A percentile compares a stretch with the other conserved stretches of the same genome.
These are phyloP conservation scores for Aureobasidium leucospermi DNA, from an alignment of 2,329 filamentous ascomycete species.

Conservation along the genomic window DNA sequence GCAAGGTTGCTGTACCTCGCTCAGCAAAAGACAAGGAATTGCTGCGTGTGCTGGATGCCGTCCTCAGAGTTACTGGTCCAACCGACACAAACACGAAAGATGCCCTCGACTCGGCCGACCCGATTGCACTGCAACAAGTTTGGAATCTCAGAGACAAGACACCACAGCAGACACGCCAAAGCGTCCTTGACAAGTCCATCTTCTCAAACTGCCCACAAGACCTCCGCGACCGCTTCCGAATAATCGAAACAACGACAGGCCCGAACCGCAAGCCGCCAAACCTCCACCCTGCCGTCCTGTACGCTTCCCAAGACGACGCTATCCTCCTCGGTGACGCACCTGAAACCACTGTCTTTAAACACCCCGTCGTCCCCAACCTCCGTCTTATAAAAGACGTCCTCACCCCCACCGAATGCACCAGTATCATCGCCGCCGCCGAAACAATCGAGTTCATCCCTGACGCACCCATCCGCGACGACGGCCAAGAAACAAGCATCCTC, in stretches of 20 bases:
- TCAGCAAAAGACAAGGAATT: conserved; percentile 47
- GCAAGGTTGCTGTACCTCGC: conserved; percentile 30
- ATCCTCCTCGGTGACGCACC: conserved; percentile 44
- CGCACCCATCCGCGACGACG: conserved; percentile 58
- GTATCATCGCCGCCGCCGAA: conserved; percentile 61
- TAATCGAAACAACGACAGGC: conserved; percentile 57
- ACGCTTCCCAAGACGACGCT: conserved; percentile 52
- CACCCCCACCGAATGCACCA: conserved; percentile 53
- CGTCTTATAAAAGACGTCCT: conserved; percentile 55
- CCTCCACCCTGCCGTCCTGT: conserved; percentile 58
- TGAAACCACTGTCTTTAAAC: conserved; percentile 48
- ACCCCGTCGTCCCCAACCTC: conserved; percentile 57
- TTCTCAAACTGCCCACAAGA: conserved; percentile 34
- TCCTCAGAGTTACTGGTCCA: conserved; percentile 56
- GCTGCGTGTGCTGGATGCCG: conserved; percentile 55
- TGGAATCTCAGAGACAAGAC: conserved; percentile 51
- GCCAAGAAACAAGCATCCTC: conserved; percentile 54
- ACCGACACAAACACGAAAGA: conserved; percentile 44
- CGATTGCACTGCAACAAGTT: conserved; percentile 51
- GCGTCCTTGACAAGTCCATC: conserved; percentile 52
- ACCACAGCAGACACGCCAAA: conserved; percentile 45
- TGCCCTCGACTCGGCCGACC: conserved; percentile 29
- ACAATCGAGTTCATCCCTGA: conserved; percentile 60
- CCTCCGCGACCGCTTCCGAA: conserved; percentile 40
- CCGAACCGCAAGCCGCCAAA: conserved; percentile 59